Percentiles rank a stretch among this genome's conserved stretches.
phyloP scores from a whole-genome alignment of 352 stramenopile species.

The Phytophthora europaea region DNA sequence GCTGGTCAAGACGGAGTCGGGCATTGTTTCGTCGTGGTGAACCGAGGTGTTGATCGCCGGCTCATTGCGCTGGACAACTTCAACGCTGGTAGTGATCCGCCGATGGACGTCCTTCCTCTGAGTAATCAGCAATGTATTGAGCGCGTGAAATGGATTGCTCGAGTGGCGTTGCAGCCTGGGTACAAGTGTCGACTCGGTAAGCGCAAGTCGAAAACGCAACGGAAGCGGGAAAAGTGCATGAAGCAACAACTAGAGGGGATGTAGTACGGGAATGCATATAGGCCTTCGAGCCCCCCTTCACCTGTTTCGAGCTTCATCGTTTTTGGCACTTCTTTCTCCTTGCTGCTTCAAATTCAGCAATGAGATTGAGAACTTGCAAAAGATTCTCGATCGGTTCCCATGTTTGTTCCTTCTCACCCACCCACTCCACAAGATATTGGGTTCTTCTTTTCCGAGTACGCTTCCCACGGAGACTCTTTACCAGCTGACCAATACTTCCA shows the following conservation, averaged over 20 bases:
- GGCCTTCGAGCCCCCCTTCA: constrained; percentile 7
- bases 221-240: neutral
- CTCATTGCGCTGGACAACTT: too few species aligned
- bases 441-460: neutral
- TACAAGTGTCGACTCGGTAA: too few species aligned
- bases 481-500: constrained; percentile 9
- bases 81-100: too few species aligned
- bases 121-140: too few species aligned
- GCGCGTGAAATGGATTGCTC: too few species aligned
- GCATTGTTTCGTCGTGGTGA: too few species aligned
- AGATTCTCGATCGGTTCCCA: constrained; percentile 11
- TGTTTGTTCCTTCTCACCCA: neutral
- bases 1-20: too few species aligned
- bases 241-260: constrained; percentile 8
- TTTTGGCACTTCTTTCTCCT: neutral
- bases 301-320: neutral
- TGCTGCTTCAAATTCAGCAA: neutral
- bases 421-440: constrained; percentile 26
- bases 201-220: too few species aligned
- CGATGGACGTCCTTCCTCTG: too few species aligned
- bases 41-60: too few species aligned
- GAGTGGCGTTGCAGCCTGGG: too few species aligned
- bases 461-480: neutral
- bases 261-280: constrained; percentile 21
- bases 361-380: constrained; percentile 7